Evolutionary conservation across 1,284 basidiomycete species (phyloP).

Genomic region (Gomphus sp.): DNA sequence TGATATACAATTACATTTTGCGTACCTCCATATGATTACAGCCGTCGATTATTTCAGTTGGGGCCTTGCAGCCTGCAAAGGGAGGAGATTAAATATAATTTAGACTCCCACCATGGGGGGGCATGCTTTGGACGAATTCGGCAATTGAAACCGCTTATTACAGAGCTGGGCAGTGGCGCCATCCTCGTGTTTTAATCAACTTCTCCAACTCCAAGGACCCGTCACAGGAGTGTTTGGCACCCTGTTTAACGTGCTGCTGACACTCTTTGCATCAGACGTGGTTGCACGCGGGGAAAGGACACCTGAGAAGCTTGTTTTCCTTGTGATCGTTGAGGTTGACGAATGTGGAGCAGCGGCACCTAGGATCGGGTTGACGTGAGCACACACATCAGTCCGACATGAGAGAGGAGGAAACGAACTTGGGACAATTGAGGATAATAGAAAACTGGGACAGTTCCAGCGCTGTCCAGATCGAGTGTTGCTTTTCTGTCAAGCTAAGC

Average conservation of each 20-base stretch:
- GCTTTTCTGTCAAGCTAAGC: too few relatives aligned
- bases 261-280: slow-evolving; percentile 47
- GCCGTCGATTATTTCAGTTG: slow-evolving; percentile 44
- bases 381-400: too few relatives aligned
- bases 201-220: slow-evolving; percentile 43
- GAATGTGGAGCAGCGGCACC: background rate
- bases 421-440: too few relatives aligned
- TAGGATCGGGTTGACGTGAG: too few relatives aligned
- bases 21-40: slow-evolving; percentile 68
- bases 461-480: too few relatives aligned
- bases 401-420: slow-evolving; percentile 33
- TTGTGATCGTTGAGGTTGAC: background rate
- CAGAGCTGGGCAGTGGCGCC: slow-evolving; percentile 25
- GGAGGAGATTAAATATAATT: slow-evolving; percentile 25
- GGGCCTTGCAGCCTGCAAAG: slow-evolving; percentile 43
- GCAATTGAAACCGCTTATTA: too few relatives aligned
- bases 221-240: slow-evolving; percentile 40
- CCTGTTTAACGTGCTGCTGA: slow-evolving; percentile 31
- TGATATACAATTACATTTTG: too few relatives aligned
- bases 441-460: too few relatives aligned
- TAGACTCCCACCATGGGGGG: too few relatives aligned
- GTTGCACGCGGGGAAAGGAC: slow-evolving; percentile 21
- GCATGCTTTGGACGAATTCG: too few relatives aligned
- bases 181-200: slow-evolving; percentile 41
- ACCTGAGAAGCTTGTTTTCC: too few relatives aligned